A percentile compares a stretch with the other conserved stretches of the same genome.
phyloP scores from a whole-genome alignment of 1,284 basidiomycete genomes.

The Hemileia vastatrix region DNA sequence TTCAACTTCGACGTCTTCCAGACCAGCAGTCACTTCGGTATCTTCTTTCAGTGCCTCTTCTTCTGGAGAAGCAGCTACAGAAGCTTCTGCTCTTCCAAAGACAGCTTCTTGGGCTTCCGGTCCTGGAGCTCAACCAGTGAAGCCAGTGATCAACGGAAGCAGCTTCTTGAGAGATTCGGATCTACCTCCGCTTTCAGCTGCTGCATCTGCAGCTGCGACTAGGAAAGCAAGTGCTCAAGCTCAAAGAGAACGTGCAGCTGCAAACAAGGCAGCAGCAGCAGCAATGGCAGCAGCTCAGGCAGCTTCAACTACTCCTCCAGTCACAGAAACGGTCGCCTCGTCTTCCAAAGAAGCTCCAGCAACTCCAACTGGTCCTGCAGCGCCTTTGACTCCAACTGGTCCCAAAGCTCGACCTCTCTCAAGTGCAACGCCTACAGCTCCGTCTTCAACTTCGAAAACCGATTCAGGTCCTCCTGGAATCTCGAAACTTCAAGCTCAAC shows the following conservation, averaged over 20 bases:
- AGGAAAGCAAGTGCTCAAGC: constrained; percentile 31
- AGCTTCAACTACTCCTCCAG: constrained; percentile 6
- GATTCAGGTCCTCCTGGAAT: background rate
- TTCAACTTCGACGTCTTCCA: background rate
- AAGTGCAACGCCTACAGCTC: background rate
- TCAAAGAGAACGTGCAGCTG: constrained; percentile 2
- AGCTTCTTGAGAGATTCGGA: constrained; percentile 35
- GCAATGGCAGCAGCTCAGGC: background rate
- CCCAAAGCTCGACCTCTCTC: background rate
- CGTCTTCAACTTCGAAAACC: background rate
- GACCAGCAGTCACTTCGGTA: background rate
- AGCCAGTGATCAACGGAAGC: constrained; percentile 17
- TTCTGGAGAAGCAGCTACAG: constrained; percentile 10
- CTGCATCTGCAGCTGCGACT: constrained; percentile 24
- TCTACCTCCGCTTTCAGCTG: constrained; percentile 34
- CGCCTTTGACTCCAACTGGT: background rate
- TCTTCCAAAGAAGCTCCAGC: background rate
- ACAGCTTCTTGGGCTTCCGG: constrained; percentile 42
- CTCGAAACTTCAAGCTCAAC: background rate
- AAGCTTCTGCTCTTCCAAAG: constrained; percentile 39
- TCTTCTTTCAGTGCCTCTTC: constrained; percentile 22
- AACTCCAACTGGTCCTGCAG: background rate
- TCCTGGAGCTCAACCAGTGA: constrained; percentile 23
- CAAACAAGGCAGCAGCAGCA: background rate
- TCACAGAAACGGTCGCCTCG: constrained; percentile 10